These are phyloP conservation scores for Xylariaceae sp. DNA, from an alignment of 2,329 filamentous ascomycete genomes.

Conservation along the genomic window DNA sequence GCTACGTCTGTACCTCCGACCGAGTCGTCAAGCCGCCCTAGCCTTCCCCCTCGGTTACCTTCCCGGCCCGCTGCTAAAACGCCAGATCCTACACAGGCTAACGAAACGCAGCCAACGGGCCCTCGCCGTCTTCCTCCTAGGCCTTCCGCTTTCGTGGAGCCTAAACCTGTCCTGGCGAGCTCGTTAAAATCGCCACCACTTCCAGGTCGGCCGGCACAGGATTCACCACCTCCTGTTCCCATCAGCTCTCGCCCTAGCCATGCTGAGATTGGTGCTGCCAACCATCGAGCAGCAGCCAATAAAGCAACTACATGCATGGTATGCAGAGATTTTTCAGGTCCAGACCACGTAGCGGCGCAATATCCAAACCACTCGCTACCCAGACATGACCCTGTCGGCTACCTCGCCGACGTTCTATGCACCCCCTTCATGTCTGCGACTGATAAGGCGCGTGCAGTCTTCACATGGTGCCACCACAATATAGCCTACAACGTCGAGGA, in stretches of 20 bases:
- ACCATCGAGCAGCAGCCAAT: slow-evolving; percentile 32
- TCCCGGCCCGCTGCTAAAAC: slow-evolving; percentile 43
- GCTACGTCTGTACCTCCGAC: slow-evolving; percentile 35
- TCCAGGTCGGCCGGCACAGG: slow-evolving; percentile 31
- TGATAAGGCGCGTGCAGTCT: slow-evolving; percentile 89
- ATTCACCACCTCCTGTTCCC: slow-evolving; percentile 50
- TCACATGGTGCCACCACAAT: slow-evolving; percentile 94
- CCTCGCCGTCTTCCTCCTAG: slow-evolving; percentile 41
- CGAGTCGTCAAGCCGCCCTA: slow-evolving; percentile 37
- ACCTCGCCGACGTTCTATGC: slow-evolving; percentile 75
- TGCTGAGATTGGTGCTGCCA: slow-evolving; percentile 47
- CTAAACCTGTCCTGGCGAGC: slow-evolving; percentile 30
- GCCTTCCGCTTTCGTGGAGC: slow-evolving; percentile 32
- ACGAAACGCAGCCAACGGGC: slow-evolving; percentile 26
- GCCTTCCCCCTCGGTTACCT: slow-evolving; percentile 48
- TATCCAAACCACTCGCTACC: slow-evolving; percentile 72
- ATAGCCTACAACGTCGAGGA: slow-evolving; percentile 76
- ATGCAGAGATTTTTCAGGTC: slow-evolving; percentile 82
- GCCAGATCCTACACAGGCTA: slow-evolving; percentile 24
- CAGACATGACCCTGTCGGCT: slow-evolving; percentile 58
- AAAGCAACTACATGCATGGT: slow-evolving; percentile 55
- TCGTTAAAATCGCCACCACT: slow-evolving; percentile 20
- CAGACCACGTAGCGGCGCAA: slow-evolving; percentile 72
- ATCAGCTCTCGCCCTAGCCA: slow-evolving; percentile 48
- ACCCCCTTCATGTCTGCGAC: slow-evolving; percentile 74